A percentile compares a stretch with the other conserved stretches of the same genome.
phyloP scores from a whole-genome alignment of 129 eudicot species.

The Lactuca saligna region DNA sequence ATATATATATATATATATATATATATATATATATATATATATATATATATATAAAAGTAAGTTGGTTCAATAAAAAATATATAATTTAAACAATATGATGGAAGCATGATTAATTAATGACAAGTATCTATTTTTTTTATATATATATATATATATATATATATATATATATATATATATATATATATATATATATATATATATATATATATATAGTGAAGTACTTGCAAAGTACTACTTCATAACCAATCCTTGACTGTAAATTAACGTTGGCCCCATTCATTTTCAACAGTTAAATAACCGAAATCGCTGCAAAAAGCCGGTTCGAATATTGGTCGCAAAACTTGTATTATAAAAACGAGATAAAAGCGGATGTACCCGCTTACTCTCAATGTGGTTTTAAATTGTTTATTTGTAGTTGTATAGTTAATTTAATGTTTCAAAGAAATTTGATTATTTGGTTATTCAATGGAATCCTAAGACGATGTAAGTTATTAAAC shows the following conservation, averaged over 20 bases:
- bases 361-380: not conserved
- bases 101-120: too few relatives aligned
- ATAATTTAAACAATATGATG: too few relatives aligned
- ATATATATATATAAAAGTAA: too few relatives aligned
- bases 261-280: slow-evolving; percentile 20
- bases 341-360: not conserved
- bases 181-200: not conserved
- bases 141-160: too few relatives aligned
- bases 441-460: not conserved
- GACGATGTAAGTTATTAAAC: too few relatives aligned
- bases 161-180: not conserved
- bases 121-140: too few relatives aligned
- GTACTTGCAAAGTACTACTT: slow-evolving; percentile 38
- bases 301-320: slow-evolving; percentile 5
- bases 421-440: not conserved
- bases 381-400: not conserved
- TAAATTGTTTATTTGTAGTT: not conserved
- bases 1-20: not conserved
- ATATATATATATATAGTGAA: slow-evolving; percentile 23
- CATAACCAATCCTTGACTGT: slow-evolving; percentile 27
- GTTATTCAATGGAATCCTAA: too few relatives aligned
- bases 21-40: too few relatives aligned
- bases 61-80: too few relatives aligned
- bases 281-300: slow-evolving; percentile 11
- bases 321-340: not conserved